Evolutionary conservation across 208 protist genomes (phyloP), one percentile per base, ranked within the genome.

Genomic region (Leptomonas seymouri): DNA sequence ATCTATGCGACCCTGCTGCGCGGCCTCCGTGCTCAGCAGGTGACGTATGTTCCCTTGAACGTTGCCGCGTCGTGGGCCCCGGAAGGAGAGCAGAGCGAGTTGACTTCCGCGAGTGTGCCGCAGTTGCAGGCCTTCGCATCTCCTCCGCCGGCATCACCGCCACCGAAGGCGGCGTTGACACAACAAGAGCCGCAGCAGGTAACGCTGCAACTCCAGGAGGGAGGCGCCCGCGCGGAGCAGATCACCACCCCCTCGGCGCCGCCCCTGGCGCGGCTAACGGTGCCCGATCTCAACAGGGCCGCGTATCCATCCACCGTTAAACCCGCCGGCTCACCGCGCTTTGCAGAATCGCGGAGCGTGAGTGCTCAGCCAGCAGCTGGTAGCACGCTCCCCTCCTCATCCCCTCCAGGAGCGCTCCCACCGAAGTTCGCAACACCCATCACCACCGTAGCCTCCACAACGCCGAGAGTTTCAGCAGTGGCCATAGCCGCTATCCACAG

Each of bases 31-130:
- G 63, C 56, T 0, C 81, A 86, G 60, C 78, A 80, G 54, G 67
- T 78, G 42, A 90, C 84, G 2, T 76, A 77, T 42, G 70, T 75
- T 14, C 72, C 80, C 18, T 65, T 86, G 28, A 74, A 62, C 59
- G 51, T 82, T 11, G 84, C 75, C 21, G 71, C 71, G 14, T 70
- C 54, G 51, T 90, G 80, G 81, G 74, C 62, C 18, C 46, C 53
- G 58, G 57, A 30, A 3, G 48, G 34, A 49, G 53, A 67, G 63
- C 23, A 50, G 67, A 58, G 15, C 20, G 60, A 71, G 42, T 7
- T 71, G 44, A n/a, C 25, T 12, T 16, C 45, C 50, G 44, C 48
- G 18, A 68, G 31, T 4, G 44, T 36, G 36, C 21, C 57, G 16
- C 48, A 27, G 0, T 0, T 27, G 50, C 14, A 53, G 28, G 27